Percentiles rank a stretch among this genome's conserved stretches.
phyloP scores from a whole-genome alignment of 75 land plant genomes.

The Cunninghamia lanceolata region DNA sequence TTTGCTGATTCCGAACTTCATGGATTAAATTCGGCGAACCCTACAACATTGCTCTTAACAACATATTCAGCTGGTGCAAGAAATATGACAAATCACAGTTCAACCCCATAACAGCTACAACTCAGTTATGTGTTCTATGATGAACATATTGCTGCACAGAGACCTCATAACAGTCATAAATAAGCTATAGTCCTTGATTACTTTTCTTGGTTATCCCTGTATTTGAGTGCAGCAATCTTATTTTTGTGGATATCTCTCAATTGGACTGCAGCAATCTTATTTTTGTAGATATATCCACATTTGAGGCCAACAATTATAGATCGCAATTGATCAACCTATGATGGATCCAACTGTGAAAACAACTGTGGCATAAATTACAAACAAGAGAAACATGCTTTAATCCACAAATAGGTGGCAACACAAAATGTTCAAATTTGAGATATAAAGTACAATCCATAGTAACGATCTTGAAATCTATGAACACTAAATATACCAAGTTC shows the following conservation, averaged over 20 bases:
- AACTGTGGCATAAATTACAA: background rate
- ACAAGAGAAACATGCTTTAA: background rate
- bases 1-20: too few species aligned
- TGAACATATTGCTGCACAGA: background rate
- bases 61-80: background rate
- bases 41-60: background rate
- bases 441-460: background rate
- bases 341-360: background rate
- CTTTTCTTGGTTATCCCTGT: background rate
- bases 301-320: background rate
- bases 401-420: background rate
- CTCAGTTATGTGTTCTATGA: background rate
- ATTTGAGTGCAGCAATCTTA: background rate
- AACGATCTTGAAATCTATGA: background rate
- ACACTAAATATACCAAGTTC: background rate
- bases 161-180: background rate
- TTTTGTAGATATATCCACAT: background rate
- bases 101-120: background rate
- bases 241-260: background rate
- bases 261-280: background rate
- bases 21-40: too few species aligned
- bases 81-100: too few species aligned
- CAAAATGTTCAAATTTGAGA: background rate
- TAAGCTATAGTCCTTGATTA: background rate
- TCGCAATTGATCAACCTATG: background rate